A percentile compares a stretch with the other conserved stretches of the same genome.
Evolutionary conservation across 2,329 filamentous ascomycete species (phyloP).

Genomic region (Huntiella omanensis): DNA sequence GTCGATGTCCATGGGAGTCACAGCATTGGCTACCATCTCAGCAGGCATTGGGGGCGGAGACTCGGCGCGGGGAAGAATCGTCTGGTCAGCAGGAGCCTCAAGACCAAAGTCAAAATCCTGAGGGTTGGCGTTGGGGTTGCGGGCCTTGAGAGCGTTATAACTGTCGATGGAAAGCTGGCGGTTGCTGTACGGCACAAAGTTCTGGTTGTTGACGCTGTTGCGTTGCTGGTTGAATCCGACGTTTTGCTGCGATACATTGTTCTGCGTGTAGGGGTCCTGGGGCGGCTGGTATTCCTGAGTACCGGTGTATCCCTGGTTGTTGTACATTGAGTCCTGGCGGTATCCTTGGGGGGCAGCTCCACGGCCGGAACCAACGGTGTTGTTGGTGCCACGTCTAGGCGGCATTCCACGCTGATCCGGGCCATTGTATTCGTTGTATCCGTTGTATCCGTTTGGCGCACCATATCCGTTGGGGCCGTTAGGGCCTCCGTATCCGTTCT

Average conservation of each 20-base stretch:
- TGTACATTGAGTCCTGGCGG: background rate
- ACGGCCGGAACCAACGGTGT: constrained; percentile 24
- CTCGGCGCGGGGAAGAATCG: constrained; percentile 36
- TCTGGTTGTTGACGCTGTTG: constrained; percentile 7
- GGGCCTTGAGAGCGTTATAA: constrained; percentile 17
- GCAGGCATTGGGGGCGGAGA: constrained; percentile 43
- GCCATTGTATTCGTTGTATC: constrained; percentile 16
- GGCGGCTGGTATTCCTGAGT: constrained; percentile 18
- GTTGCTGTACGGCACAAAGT: constrained; percentile 8
- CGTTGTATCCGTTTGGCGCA: constrained; percentile 16
- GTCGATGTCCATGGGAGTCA: constrained; percentile 23
- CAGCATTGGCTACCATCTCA: constrained; percentile 29
- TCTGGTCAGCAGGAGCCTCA: constrained; percentile 25
- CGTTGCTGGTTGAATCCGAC: background rate
- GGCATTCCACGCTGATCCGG: constrained; percentile 13
- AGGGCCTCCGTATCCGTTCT: constrained; percentile 13
- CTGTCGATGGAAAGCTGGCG: constrained; percentile 14
- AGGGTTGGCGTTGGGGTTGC: constrained; percentile 2
- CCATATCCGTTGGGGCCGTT: constrained; percentile 30
- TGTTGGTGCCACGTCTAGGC: constrained; percentile 21
- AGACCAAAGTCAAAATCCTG: constrained; percentile 17
- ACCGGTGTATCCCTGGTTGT: constrained; percentile 9
- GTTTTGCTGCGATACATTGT: background rate
- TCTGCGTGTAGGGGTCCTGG: constrained; percentile 1
- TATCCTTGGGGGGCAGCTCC: constrained; percentile 18